phyloP scores from a whole-genome alignment of 2,329 filamentous ascomycete species.

The Venturia carpophila region DNA sequence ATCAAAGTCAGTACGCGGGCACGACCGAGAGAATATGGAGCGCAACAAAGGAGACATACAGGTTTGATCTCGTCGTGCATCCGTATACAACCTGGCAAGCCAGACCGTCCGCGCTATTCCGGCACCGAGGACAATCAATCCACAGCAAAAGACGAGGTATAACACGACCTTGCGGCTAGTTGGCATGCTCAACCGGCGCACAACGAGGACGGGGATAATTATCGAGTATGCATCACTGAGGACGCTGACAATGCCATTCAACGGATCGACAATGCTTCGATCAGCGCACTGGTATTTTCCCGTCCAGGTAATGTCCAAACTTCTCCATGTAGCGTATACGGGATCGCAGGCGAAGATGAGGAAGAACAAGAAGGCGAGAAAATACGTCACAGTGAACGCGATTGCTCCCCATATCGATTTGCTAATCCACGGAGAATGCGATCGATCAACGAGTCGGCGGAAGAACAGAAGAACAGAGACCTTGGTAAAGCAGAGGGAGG shows the following conservation, averaged over 20 bases:
- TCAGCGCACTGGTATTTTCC: slow-evolving; percentile 20
- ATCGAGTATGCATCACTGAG: slow-evolving; percentile 24
- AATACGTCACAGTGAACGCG: slow-evolving; percentile 23
- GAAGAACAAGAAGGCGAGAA: slow-evolving; percentile 24
- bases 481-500: slow-evolving; percentile 27
- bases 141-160: slow-evolving; percentile 17
- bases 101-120: slow-evolving; percentile 28
- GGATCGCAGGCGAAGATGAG: slow-evolving; percentile 27
- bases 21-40: neutral
- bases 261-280: slow-evolving; percentile 22
- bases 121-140: slow-evolving; percentile 24
- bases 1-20: neutral
- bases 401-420: slow-evolving; percentile 26
- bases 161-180: slow-evolving; percentile 22
- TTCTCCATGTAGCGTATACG: slow-evolving; percentile 29
- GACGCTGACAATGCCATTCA: slow-evolving; percentile 21
- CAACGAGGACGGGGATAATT: slow-evolving; percentile 21
- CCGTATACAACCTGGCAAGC: slow-evolving; percentile 22
- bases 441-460: slow-evolving; percentile 26
- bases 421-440: slow-evolving; percentile 12
- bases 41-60: slow-evolving; percentile 20
- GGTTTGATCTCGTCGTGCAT: slow-evolving; percentile 23
- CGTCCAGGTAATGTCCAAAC: slow-evolving; percentile 22
- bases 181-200: slow-evolving; percentile 23
- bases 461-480: slow-evolving; percentile 28